Percentiles rank a stretch among this genome's conserved stretches.
Evolutionary conservation across 176 grass and related monocot genomes (phyloP).

Genomic region (Oropetium thomaeum): DNA sequence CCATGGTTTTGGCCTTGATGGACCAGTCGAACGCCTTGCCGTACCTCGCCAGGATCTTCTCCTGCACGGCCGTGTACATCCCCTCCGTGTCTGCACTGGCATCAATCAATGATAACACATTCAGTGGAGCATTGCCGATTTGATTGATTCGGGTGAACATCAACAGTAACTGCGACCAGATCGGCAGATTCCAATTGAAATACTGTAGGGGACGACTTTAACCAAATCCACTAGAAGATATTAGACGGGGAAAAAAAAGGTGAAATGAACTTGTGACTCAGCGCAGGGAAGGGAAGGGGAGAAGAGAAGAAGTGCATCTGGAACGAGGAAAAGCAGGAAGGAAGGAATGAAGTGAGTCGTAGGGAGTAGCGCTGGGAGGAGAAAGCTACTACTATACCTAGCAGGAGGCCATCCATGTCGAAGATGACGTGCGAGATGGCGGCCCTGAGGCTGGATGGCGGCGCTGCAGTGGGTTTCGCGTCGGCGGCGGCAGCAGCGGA

Average conservation of each 20-base stretch:
- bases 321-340: not conserved
- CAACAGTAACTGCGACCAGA: too few species aligned
- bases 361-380: too few species aligned
- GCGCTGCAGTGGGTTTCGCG: not conserved
- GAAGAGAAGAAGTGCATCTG: not conserved
- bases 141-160: too few species aligned
- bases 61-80: conserved; percentile 88
- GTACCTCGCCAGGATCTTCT: conserved; percentile 84
- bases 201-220: too few species aligned
- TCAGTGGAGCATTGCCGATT: too few species aligned
- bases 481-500: conserved; percentile 7
- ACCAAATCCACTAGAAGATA: too few species aligned
- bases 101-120: not conserved
- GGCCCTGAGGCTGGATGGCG: not conserved
- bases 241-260: too few species aligned
- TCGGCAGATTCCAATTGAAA: too few species aligned
- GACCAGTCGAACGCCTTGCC: conserved; percentile 91
- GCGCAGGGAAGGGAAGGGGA: too few species aligned
- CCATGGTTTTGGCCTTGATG: conserved; percentile 93
- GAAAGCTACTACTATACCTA: too few species aligned
- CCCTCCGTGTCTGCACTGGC: conserved; percentile 68
- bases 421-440: conserved; percentile 79
- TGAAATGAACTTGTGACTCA: too few species aligned
- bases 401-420: conserved; percentile 90
- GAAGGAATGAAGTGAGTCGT: too few species aligned